These are phyloP conservation scores for Agastache rugosa DNA, from an alignment of 257 asterid species.

Conservation along the genomic window DNA sequence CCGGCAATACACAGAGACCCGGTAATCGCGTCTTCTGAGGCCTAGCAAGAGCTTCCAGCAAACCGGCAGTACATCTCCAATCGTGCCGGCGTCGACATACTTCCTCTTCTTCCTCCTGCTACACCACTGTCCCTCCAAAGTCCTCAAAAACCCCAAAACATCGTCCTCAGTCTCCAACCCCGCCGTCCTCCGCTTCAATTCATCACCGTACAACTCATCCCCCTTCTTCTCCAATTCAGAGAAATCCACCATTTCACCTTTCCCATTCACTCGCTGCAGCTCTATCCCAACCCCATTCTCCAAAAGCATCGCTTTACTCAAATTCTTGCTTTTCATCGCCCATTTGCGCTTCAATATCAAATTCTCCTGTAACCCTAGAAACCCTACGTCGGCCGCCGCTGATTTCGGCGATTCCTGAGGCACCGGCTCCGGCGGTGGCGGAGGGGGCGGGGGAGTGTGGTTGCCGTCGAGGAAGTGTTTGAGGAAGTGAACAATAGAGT, in stretches of 20 bases:
- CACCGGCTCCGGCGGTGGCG: constrained; percentile 41
- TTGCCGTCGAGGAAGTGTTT: constrained; percentile 60
- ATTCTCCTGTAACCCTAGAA: constrained; percentile 50
- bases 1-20: constrained; percentile 75
- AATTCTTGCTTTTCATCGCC: constrained; percentile 43
- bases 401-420: constrained; percentile 25
- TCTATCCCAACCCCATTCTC: constrained; percentile 54
- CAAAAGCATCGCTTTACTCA: constrained; percentile 38
- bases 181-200: constrained; percentile 63
- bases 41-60: constrained; percentile 93
- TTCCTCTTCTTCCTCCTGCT: constrained; percentile 95
- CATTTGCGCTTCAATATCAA: constrained; percentile 53
- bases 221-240: constrained; percentile 65
- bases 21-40: constrained; percentile 73
- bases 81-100: constrained; percentile 69
- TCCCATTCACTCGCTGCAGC: constrained; percentile 60
- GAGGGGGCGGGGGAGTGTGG: constrained; percentile 68
- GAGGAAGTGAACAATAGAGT: constrained; percentile 71
- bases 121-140: constrained; percentile 90
- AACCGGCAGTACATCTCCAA: constrained; percentile 70
- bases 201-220: constrained; percentile 66
- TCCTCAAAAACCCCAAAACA: constrained; percentile 63
- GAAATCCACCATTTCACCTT: constrained; percentile 69
- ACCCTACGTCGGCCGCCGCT: constrained; percentile 40
- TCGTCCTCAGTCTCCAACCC: constrained; percentile 77